These are phyloP conservation scores for Pestalotiopsis sp. DNA, from an alignment of 2,329 filamentous ascomycete genomes.

Conservation along the genomic window DNA sequence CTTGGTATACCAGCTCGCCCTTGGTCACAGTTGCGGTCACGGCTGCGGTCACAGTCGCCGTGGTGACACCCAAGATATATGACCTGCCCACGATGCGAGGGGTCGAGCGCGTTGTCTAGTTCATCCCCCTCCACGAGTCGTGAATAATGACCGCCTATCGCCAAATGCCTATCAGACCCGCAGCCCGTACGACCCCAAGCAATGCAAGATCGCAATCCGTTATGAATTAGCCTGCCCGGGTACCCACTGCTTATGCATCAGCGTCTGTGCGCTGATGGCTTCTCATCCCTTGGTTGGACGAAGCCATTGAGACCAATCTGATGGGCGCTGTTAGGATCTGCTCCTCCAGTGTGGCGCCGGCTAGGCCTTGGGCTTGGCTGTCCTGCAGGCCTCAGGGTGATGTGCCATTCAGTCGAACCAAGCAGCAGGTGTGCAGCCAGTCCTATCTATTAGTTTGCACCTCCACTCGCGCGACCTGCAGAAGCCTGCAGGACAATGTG, in stretches of 20 bases:
- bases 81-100: background rate
- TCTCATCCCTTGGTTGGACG: conserved; percentile 21
- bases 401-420: background rate
- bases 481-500: conserved; percentile 1
- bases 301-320: conserved; percentile 12
- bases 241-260: conserved; percentile 21
- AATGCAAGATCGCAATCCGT: conserved; percentile 5
- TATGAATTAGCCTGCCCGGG: conserved; percentile 24
- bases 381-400: conserved; percentile 17
- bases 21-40: background rate
- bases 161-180: conserved; percentile 7
- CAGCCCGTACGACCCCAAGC: conserved; percentile 8
- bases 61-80: too few species aligned
- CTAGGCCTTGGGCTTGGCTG: conserved; percentile 14
- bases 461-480: conserved; percentile 5
- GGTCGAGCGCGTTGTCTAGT: background rate
- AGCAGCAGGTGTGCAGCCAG: background rate
- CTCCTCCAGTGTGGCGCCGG: conserved; percentile 22
- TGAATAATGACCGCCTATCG: background rate
- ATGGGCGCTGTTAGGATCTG: conserved; percentile 20
- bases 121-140: background rate
- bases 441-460: conserved; percentile 12
- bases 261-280: conserved; percentile 22
- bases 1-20: background rate
- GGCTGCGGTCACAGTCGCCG: background rate